Evolutionary conservation across 345 rosid species (phyloP), one percentile per base, ranked within the genome.

Genomic region (Moricandia arvensis): DNA sequence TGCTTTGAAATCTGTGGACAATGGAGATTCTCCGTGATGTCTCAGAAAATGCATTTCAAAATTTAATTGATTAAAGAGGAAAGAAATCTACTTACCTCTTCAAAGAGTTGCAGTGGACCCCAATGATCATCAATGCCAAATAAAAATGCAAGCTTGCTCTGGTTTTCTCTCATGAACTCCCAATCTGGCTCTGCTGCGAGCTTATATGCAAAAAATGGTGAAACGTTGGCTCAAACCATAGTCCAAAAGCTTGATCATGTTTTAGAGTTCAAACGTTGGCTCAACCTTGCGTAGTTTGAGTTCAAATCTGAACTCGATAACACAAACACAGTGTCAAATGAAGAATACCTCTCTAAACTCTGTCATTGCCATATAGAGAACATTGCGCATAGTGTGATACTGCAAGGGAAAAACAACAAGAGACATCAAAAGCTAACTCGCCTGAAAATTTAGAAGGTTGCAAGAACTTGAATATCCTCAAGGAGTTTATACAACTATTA

Each of bases 111-210:
- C 66, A 88, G 49, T 0, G 98, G 94, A 55, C 93, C 97, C 97
- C 97, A 93, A 72, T 91, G 97, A 80, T 89, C 98, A 74, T 88
- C 90, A 31, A 75, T 68, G 47, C 94, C 93, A 73, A 80, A 93
- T 80, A 93, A 77, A 80, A 89, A 87, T 51, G 91, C 79, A 18
- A 93, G 81, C 80, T 86, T 91, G 55, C 72, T n/a, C 77, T 73
- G 71, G 61, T 83, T 88, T 72, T 78, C 85, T 83, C 85, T 87
- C 86, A 89, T 77, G 71, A 87, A 93, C 54, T 74, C 82, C 96
- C 97, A 91, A 62, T 91, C 96, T 43, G 90, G 91, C 75, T 79
- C 82, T 72, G 81, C 84, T 75, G 83, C 79, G 63, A 93, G 93
- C 97, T 91, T 77, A 70, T 69, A 72, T 29, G 29, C 74, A 35